Evolutionary conservation across 176 grass and related monocot genomes (phyloP), one percentile per base, ranked within the genome.

Genomic region (Juncus effusus): DNA sequence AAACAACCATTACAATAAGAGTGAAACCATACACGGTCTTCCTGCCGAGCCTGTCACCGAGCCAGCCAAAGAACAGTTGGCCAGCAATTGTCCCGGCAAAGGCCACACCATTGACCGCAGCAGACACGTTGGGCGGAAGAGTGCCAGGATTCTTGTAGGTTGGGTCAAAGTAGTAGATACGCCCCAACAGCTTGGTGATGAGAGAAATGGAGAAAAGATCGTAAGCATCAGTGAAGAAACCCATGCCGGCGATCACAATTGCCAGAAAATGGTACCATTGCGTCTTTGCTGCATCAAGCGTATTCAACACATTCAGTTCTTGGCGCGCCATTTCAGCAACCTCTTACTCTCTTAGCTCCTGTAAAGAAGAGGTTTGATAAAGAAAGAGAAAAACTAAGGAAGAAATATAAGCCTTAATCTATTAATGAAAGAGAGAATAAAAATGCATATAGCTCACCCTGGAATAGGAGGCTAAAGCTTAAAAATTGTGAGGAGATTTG

Each of bases 141-240:
- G 12, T 54, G 0, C 76, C 76, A 3, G 76, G 76, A 2, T 40
- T 14, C 1, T 4, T 4, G 16, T 14, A 51, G 40, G 38, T 67
- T 3, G 76, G 76, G 6, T 51, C 63, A 16, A 51, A 68, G 54
- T 77, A 77, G 61, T 77, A 77, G 75, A 77, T 69, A 12, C 75
- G 75, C 3, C 75, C 75, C 1, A 77, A 54, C 1, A 77, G 75
- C 36, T 77, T 77, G 7, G 64, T 51, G 16, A 77, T 13, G 10
- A 78, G 76, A 6, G 76, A 78, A 55, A 78, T 78, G 15, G 54
- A 70, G 55, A 78, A 78, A 3, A 78, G 42, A 39, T 78, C 76
- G 9, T 78, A 78, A 12, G 76, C 76, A 51, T 78, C 76, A 6
- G 76, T 78, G 44, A 78, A 78, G 55, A 78, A 78, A 6, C 76